phyloP scores from a whole-genome alignment of 192 early-diverging fungal genomes.

The Coemansia brasiliensis region DNA sequence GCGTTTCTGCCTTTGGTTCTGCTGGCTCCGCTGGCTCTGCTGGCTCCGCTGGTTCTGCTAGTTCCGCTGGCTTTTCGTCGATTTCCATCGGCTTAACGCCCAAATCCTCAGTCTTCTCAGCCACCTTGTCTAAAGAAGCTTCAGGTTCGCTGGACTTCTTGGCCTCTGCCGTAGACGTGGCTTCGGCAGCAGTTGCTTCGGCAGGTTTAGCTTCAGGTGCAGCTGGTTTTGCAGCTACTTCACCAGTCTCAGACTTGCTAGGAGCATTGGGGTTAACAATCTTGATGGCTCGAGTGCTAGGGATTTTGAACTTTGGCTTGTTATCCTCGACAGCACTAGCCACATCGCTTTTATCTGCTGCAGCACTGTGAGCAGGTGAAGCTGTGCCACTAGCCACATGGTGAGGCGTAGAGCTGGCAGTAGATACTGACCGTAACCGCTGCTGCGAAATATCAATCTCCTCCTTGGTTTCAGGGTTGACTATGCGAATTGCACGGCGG shows the following conservation, averaged over 20 bases:
- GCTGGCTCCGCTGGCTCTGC: conserved; percentile 3
- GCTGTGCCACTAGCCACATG: conserved; percentile 43
- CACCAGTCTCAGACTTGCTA: conserved; percentile 8
- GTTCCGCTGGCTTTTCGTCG: conserved; percentile 32
- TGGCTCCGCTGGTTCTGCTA: not conserved
- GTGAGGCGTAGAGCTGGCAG: conserved; percentile 46
- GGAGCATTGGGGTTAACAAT: conserved; percentile 52
- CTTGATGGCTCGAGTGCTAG: conserved; percentile 42
- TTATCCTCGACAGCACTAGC: conserved; percentile 22
- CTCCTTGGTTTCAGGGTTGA: conserved; percentile 71
- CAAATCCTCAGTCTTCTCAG: conserved; percentile 16
- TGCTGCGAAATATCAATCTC: conserved; percentile 62
- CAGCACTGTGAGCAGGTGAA: conserved; percentile 31
- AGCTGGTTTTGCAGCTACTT: conserved; percentile 20
- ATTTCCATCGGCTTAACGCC: conserved; percentile 23
- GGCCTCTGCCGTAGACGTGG: not conserved
- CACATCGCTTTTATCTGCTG: conserved; percentile 26
- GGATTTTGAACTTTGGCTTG: conserved; percentile 52
- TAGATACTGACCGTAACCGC: conserved; percentile 36
- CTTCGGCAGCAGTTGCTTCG: not conserved
- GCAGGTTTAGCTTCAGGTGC: conserved; percentile 14
- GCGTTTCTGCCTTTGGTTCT: not conserved
- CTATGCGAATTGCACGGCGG: conserved; percentile 64
- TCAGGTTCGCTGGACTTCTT: too few relatives aligned
- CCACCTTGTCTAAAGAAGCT: not conserved